These are phyloP conservation scores for Hemileccinum rubropunctum DNA, from an alignment of 768 basidiomycete species.

Conservation along the genomic window DNA sequence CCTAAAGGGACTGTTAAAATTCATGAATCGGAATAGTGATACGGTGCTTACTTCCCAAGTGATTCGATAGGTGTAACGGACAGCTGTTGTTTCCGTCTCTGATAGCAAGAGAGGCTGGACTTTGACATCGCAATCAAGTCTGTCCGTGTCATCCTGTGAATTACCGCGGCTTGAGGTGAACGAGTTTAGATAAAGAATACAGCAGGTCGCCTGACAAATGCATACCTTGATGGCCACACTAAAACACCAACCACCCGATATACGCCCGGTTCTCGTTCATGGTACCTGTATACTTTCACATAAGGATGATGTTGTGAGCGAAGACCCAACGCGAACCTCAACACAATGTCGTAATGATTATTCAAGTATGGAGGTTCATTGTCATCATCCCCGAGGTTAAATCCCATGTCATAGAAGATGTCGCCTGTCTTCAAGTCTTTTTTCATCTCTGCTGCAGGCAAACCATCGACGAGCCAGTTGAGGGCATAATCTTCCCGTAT, in stretches of 20 bases:
- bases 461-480: conserved; percentile 93
- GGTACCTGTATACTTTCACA: conserved; percentile 57
- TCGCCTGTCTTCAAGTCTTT: conserved; percentile 75
- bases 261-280: conserved; percentile 62
- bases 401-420: conserved; percentile 89
- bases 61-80: conserved; percentile 87
- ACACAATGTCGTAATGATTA: conserved; percentile 89
- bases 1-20: conserved; percentile 39
- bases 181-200: conserved; percentile 1
- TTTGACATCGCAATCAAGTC: conserved; percentile 50
- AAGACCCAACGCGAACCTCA: conserved; percentile 47
- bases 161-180: conserved; percentile 55
- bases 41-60: conserved; percentile 70
- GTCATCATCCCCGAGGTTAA: conserved; percentile 82
- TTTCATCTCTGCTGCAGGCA: conserved; percentile 94
- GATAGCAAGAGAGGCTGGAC: conserved; percentile 54
- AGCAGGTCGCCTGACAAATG: background rate
- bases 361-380: conserved; percentile 69
- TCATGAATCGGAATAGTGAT: background rate
- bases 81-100: conserved; percentile 55
- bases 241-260: conserved; percentile 90
- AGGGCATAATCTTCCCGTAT: conserved; percentile 91
- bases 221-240: conserved; percentile 66
- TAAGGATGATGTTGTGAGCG: conserved; percentile 6
- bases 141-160: conserved; percentile 39